Evolutionary conservation across 2,329 filamentous ascomycete genomes (phyloP).

Genomic region (Fusarium sp.): DNA sequence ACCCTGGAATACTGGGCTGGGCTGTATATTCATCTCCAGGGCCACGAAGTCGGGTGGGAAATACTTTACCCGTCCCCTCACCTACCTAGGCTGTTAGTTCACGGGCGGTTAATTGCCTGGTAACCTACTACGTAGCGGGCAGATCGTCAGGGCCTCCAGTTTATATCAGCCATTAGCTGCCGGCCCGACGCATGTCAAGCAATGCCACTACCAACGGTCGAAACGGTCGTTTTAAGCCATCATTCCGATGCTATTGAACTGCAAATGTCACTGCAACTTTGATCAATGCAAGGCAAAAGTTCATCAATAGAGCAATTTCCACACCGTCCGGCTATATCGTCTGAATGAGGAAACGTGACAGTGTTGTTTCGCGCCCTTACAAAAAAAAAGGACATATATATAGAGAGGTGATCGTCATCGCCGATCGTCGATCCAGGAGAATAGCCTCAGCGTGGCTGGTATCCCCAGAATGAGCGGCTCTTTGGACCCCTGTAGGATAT

Average conservation of each 20-base stretch:
- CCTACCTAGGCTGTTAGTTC: background rate
- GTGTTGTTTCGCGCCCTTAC: background rate
- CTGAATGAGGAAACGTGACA: background rate
- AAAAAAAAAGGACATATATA: background rate
- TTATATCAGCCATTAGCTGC: background rate
- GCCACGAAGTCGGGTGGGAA: background rate
- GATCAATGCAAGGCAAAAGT: background rate
- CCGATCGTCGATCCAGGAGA: background rate
- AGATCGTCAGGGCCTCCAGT: background rate
- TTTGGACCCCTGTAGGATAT: background rate
- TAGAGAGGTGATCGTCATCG: background rate
- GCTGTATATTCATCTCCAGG: background rate
- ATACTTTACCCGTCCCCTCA: background rate
- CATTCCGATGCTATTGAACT: constrained; percentile 16
- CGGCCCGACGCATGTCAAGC: constrained; percentile 5
- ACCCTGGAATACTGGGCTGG: background rate
- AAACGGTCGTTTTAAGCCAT: constrained; percentile 7
- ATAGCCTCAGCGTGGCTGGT: background rate
- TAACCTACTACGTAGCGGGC: background rate
- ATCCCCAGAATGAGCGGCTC: background rate
- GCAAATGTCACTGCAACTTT: background rate
- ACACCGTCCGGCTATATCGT: background rate
- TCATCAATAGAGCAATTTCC: background rate
- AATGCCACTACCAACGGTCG: constrained; percentile 26
- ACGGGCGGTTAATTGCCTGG: too few species aligned